Conservation (phyloP, 108 stramenopile species). For the Poteriospumella lacustris region DNA sequence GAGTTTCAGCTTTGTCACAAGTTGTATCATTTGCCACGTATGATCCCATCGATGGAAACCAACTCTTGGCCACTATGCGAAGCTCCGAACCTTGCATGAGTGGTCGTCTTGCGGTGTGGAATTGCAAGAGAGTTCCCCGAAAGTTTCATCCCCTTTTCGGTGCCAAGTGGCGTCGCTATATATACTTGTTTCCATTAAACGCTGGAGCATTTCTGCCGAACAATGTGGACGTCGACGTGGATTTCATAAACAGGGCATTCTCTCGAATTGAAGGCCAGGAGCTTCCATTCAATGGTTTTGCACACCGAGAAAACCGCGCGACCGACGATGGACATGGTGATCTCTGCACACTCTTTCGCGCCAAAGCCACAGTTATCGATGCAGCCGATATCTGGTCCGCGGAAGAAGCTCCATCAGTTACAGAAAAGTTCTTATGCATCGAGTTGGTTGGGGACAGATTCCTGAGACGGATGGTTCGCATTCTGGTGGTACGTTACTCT, state of each 20-base stretch:
- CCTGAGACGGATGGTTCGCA: conserved; percentile 23
- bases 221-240: neutral
- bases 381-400: neutral
- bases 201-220: neutral
- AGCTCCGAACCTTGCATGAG: neutral
- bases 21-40: neutral
- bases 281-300: conserved; percentile 17
- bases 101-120: neutral
- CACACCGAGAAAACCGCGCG: neutral
- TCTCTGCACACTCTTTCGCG: conserved; percentile 14
- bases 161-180: conserved; percentile 18
- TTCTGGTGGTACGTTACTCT: conserved; percentile 13
- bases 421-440: neutral
- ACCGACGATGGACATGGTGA: neutral
- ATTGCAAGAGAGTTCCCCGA: conserved; percentile 13
- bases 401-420: neutral
- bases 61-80: neutral
- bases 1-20: conserved; percentile 25
- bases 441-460: conserved; percentile 15
- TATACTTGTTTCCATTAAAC: conserved; percentile 23
- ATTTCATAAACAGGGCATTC: neutral
- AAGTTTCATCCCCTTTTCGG: conserved; percentile 13
- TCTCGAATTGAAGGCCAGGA: conserved; percentile 1
- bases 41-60: neutral
- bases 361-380: conserved; percentile 4